Evolutionary conservation across 2,329 filamentous ascomycete species (phyloP).

Genomic region (Blastomyces parvus): DNA sequence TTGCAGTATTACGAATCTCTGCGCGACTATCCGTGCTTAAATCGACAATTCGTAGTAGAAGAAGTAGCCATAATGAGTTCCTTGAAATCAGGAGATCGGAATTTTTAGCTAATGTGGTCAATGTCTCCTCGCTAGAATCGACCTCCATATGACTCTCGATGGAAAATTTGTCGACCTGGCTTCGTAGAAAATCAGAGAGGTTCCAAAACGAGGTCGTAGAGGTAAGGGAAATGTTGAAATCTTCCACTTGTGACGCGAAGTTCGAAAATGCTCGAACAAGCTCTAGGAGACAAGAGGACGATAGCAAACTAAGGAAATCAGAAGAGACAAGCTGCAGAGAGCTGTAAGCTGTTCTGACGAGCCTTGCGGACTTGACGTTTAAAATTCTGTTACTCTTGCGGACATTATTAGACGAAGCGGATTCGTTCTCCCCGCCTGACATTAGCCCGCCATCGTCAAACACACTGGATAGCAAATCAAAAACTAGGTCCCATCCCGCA

Average conservation of each 20-base stretch:
- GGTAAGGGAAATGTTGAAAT: constrained; percentile 90
- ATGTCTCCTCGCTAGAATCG: constrained; percentile 47
- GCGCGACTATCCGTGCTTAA: constrained; percentile 32
- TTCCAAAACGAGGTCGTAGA: constrained; percentile 96
- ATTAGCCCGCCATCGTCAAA: constrained; percentile 47
- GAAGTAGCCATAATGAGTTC: constrained; percentile 28
- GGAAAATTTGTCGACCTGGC: constrained; percentile 36
- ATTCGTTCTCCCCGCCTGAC: constrained; percentile 22
- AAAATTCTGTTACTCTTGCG: constrained; percentile 12
- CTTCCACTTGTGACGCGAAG: constrained; percentile 81
- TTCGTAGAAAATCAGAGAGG: constrained; percentile 72
- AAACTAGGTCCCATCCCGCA: constrained; percentile 75
- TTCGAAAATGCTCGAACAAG: constrained; percentile 80
- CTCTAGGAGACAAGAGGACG: constrained; percentile 60
- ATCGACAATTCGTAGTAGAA: constrained; percentile 32
- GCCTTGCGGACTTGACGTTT: constrained; percentile 50
- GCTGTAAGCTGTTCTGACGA: constrained; percentile 78
- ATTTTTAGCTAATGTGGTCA: constrained; percentile 51
- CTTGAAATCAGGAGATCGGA: constrained; percentile 50
- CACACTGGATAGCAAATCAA: constrained; percentile 74
- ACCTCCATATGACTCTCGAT: constrained; percentile 31
- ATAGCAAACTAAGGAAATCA: constrained; percentile 72
- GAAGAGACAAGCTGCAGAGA: constrained; percentile 89
- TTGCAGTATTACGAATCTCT: constrained; percentile 51
- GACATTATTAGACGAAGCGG: constrained; percentile 16